A percentile compares a stretch with the other conserved stretches of the same genome.
These are phyloP conservation scores for Botrytis cinerea DNA, from an alignment of 2,329 filamentous ascomycete species.

Conservation along the genomic window DNA sequence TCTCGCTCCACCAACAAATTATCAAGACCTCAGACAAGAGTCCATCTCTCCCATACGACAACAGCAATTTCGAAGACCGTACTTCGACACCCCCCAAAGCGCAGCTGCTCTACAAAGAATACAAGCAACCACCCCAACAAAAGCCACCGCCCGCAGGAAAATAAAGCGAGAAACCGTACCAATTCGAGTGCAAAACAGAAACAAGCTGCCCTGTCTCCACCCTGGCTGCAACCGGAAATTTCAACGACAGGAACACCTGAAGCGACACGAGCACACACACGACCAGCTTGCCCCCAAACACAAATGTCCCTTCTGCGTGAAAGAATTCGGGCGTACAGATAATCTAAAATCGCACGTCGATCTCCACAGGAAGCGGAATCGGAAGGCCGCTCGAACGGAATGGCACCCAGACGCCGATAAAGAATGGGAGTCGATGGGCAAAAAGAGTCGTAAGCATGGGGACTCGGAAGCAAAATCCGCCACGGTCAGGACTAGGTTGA, in stretches of 20 bases:
- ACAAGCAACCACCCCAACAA: slow-evolving; percentile 14
- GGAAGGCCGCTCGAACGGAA: slow-evolving; percentile 26
- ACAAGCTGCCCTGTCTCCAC: slow-evolving; percentile 47
- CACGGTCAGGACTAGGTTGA: background rate
- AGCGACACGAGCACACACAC: slow-evolving; percentile 51
- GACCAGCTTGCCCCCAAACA: slow-evolving; percentile 7
- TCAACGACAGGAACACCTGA: slow-evolving; percentile 52
- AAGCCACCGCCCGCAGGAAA: slow-evolving; percentile 6
- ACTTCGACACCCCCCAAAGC: slow-evolving; percentile 15
- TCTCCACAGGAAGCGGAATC: slow-evolving; percentile 27
- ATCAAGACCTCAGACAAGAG: background rate
- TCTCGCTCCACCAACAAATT: slow-evolving; percentile 2
- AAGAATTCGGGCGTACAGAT: slow-evolving; percentile 34
- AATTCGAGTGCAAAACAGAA: slow-evolving; percentile 39
- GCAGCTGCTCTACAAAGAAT: slow-evolving; percentile 27
- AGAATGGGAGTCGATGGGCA: background rate
- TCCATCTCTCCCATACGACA: slow-evolving; percentile 25
- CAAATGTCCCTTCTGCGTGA: slow-evolving; percentile 33
- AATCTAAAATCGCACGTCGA: slow-evolving; percentile 35
- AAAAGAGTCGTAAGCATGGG: slow-evolving; percentile 13
- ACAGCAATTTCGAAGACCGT: slow-evolving; percentile 9
- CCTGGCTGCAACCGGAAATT: slow-evolving; percentile 49
- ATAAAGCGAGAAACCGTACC: slow-evolving; percentile 13
- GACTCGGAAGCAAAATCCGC: background rate
- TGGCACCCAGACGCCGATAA: slow-evolving; percentile 24